These are phyloP conservation scores for Trichothecium roseum DNA, from an alignment of 2,329 filamentous ascomycete species.

Conservation along the genomic window DNA sequence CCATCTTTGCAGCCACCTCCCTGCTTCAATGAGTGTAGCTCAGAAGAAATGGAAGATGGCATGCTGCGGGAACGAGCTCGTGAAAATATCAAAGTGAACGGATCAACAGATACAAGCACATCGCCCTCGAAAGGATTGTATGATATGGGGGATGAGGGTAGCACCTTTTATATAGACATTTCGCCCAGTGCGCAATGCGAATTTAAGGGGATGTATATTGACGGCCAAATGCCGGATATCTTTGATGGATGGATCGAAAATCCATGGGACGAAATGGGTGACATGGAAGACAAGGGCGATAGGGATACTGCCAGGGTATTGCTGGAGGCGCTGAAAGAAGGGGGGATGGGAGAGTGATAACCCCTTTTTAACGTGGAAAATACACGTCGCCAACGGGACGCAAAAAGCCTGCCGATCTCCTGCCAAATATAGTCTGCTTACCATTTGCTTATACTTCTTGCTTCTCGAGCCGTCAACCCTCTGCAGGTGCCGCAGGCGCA, in stretches of 20 bases:
- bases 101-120: conserved; percentile 8
- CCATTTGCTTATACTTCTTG: background rate
- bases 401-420: no score
- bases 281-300: conserved; percentile 18
- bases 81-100: conserved; percentile 4
- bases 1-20: conserved; percentile 6
- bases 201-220: conserved; percentile 15
- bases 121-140: conserved; percentile 17
- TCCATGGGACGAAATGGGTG: conserved; percentile 20
- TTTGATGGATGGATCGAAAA: conserved; percentile 25
- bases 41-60: conserved; percentile 7
- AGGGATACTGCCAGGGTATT: conserved; percentile 25
- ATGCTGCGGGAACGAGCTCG: conserved; percentile 7
- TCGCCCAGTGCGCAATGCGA: conserved; percentile 11
- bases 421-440: no score
- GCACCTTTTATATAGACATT: conserved; percentile 20
- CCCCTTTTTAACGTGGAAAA: no score
- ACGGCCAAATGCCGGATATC: conserved; percentile 16
- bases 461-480: conserved; percentile 11
- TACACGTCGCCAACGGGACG: no score
- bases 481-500: conserved; percentile 39
- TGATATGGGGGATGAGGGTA: conserved; percentile 17
- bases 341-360: conserved; percentile 11
- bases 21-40: conserved; percentile 9
- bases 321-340: conserved; percentile 25